Evolutionary conservation across 139 green algal genomes (phyloP), one percentile per base, ranked within the genome.

Genomic region (Coelastrella sp.): DNA sequence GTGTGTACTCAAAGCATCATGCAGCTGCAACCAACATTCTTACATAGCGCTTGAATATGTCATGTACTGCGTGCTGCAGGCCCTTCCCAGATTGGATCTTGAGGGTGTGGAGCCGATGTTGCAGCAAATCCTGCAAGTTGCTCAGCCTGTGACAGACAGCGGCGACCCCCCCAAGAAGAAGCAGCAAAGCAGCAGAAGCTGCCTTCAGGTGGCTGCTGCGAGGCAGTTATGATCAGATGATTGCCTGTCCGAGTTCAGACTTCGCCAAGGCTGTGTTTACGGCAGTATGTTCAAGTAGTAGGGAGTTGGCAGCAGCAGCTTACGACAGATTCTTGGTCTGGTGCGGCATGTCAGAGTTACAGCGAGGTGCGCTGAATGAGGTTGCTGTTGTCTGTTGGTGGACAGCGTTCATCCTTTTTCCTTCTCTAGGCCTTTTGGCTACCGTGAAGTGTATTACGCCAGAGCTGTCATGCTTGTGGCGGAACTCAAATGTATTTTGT

Each of bases 141-240:
- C 30, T 19, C 53, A 64, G 53, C 53, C 30, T n/a, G 21, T 64
- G 1, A 64, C 53, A 32, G 53, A 64, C 53, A 35, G 23, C 66
- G 45, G 30, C 57, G 34, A 66, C 63, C 13, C 32, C 15, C 50
- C 37, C 4, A 63, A 68, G n/a, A 67, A 80, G 51, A 41, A 57
- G 38, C 57, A 73, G 57, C 38, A 63, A 41, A 35, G 57, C 59
- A 32, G 34, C 32, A 37, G 59, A 41, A 60, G 77, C 40, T 40
- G 77, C 77, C 6, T 84, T 84, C 23, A 17, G 27, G 5, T 73
- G 77, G 51, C 57, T 84, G 38, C 57, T 84, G 77, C 40, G 59
- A 5, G 34, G 69, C 3, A 64, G 2, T 64, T 30, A 21, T 25
- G 40, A 67, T 27, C 38, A 41, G 15, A 35, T 73, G 53, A 5